Evolutionary conservation across 2,329 filamentous ascomycete genomes (phyloP), one percentile per base, ranked within the genome.

Genomic region (Fusarium musae): DNA sequence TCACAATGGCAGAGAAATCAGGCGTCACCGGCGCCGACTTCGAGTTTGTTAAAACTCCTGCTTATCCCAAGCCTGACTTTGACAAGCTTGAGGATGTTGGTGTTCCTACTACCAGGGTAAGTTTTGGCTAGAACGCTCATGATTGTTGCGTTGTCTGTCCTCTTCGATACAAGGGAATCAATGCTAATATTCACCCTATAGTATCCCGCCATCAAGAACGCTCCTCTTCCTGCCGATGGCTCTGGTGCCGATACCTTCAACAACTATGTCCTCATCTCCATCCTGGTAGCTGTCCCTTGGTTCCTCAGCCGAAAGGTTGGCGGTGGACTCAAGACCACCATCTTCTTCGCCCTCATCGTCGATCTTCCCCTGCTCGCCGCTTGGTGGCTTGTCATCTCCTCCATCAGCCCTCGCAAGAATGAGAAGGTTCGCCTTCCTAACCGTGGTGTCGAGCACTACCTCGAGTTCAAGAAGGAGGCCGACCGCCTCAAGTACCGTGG

Each of bases 371-470:
- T 98, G 77, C 88, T 98, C 64, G 90, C 90, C 76, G 89, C 83
- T 75, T 97, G 93, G 88, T 98, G 96, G 95, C 88, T 93, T 78
- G 88, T 92, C 77, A 82, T 93, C 59, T 98, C 96, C 7, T 86
- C 91, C 75, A 90, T 96, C 81, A 94, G 93, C 74, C 94, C 95
- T 59, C 93, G 96, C 82, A 94, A 92, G 86, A 98, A 95, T 81
- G 95, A 98, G 81, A 98, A 98, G 86, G 95, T 90, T 82, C 93
- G 89, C 82, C 91, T 93, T 75, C 94, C 96, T 56, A 95, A 95
- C 77, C 93, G 92, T 70, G 93, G 94, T 59, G 90, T 98, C 74
- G 95, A 98, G 84, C 89, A 95, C 86, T 98, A 98, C 86, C 90
- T 96, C 75, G 92, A 89, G 69, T 96, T 96, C 87, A 93, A 94